These are phyloP conservation scores for Xanthoconium purpureum DNA, from an alignment of 768 basidiomycete genomes.

Conservation along the genomic window DNA sequence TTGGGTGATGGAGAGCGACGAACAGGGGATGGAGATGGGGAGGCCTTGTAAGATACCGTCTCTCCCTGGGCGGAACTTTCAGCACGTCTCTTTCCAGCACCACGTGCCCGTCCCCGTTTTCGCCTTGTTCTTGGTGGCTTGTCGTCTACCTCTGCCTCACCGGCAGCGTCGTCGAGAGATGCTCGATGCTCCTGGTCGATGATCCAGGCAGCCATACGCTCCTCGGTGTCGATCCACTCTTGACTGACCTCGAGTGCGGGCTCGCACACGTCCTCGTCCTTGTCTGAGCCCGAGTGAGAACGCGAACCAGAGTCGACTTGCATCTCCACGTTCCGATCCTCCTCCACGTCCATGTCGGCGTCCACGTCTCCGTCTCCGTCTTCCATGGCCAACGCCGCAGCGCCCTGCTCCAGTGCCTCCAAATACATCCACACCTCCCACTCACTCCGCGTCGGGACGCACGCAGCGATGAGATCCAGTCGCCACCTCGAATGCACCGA, in stretches of 20 bases:
- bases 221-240: conserved; percentile 35
- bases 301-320: conserved; percentile 28
- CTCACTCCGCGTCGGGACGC: conserved; percentile 61
- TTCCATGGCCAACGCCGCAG: conserved; percentile 12
- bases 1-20: neutral
- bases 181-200: conserved; percentile 12
- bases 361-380: conserved; percentile 8
- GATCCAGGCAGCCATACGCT: conserved; percentile 28
- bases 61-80: neutral
- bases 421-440: conserved; percentile 71
- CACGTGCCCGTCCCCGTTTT: conserved; percentile 10
- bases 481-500: conserved; percentile 64
- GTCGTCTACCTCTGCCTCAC: neutral
- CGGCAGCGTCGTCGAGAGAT: neutral
- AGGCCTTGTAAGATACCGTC: neutral
- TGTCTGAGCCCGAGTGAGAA: conserved; percentile 1
- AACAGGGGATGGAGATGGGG: neutral
- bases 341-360: neutral
- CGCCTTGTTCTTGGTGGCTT: conserved; percentile 7
- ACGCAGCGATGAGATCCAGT: conserved; percentile 72
- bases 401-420: conserved; percentile 42
- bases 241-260: conserved; percentile 38
- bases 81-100: neutral
- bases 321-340: conserved; percentile 1
- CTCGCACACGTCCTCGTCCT: conserved; percentile 10